phyloP scores from a whole-genome alignment of 345 rosid species.

The Hibiscus syriacus region DNA sequence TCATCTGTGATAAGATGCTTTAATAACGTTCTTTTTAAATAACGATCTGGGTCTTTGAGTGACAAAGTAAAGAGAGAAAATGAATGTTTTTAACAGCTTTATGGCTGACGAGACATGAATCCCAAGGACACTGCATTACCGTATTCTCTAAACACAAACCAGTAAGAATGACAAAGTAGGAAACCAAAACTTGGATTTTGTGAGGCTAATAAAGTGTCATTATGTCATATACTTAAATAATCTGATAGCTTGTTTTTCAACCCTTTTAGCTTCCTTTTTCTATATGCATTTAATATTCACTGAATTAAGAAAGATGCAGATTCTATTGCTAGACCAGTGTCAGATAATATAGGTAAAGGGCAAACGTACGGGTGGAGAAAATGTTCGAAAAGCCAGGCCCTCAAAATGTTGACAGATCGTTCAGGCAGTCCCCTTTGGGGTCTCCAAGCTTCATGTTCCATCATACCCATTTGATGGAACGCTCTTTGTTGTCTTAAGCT shows the following conservation, averaged over 20 bases:
- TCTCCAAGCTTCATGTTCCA: too few relatives aligned
- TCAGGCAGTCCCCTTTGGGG: too few relatives aligned
- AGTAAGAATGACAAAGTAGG: slow-evolving; percentile 24
- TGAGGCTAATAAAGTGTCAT: slow-evolving; percentile 22
- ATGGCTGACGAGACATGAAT: slow-evolving; percentile 34
- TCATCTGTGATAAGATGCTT: slow-evolving; percentile 1
- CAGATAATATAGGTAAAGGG: slow-evolving; percentile 7
- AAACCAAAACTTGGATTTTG: slow-evolving; percentile 31
- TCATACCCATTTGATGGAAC: too few relatives aligned
- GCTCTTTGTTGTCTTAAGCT: too few relatives aligned
- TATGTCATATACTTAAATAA: slow-evolving; percentile 1
- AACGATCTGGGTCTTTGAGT: slow-evolving; percentile 2
- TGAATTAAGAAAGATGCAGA: background rate
- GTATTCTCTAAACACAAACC: slow-evolving; percentile 8
- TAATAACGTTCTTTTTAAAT: slow-evolving; percentile 14
- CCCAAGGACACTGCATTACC: slow-evolving; percentile 44
- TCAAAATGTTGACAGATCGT: too few relatives aligned
- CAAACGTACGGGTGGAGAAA: slow-evolving; percentile 96
- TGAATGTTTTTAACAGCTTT: slow-evolving; percentile 54
- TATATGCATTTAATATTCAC: too few relatives aligned
- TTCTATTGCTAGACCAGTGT: background rate
- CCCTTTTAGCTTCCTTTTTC: background rate
- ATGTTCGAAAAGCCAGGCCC: slow-evolving; percentile 99
- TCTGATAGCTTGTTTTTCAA: background rate
- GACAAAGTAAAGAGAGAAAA: slow-evolving; percentile 13